These are phyloP conservation scores for Candida adriatica DNA, from an alignment of 805 yeast genomes.

Conservation along the genomic window DNA sequence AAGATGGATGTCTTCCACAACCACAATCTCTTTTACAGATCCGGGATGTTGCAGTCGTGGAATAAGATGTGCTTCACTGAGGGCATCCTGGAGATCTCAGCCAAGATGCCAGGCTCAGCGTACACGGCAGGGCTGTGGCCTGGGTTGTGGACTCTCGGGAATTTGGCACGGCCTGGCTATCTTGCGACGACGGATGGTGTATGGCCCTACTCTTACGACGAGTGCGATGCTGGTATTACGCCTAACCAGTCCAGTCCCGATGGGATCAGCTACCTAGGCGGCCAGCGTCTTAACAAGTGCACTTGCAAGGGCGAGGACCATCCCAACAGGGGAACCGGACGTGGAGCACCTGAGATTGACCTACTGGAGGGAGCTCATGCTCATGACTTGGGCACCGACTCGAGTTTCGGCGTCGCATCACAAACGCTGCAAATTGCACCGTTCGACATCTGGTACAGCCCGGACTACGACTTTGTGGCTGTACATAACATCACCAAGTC, in stretches of 20 bases:
- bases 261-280: slow-evolving; percentile 40
- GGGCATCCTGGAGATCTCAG: slow-evolving; percentile 36
- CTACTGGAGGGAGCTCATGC: slow-evolving; percentile 39
- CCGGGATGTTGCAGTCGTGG: slow-evolving; percentile 45
- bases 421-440: slow-evolving; percentile 49
- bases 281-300: slow-evolving; percentile 38
- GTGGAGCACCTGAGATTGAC: slow-evolving; percentile 48
- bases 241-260: slow-evolving; percentile 42
- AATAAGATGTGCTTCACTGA: slow-evolving; percentile 40
- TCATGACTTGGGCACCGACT: slow-evolving; percentile 20
- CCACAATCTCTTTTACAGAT: slow-evolving; percentile 38
- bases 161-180: slow-evolving; percentile 43
- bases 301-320: slow-evolving; percentile 39
- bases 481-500: slow-evolving; percentile 35
- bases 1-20: slow-evolving; percentile 36
- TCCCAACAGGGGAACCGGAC: slow-evolving; percentile 40
- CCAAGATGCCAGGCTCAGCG: slow-evolving; percentile 36
- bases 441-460: slow-evolving; percentile 44
- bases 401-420: slow-evolving; percentile 36
- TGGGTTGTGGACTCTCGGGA: slow-evolving; percentile 44
- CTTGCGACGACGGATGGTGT: slow-evolving; percentile 42
- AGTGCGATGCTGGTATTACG: slow-evolving; percentile 45
- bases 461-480: slow-evolving; percentile 41
- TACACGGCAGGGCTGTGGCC: slow-evolving; percentile 42
- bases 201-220: slow-evolving; percentile 43